Percentiles rank a stretch among this genome's conserved stretches.
Evolutionary conservation across 768 basidiomycete species (phyloP).

Genomic region (Rhizopogon rudus): DNA sequence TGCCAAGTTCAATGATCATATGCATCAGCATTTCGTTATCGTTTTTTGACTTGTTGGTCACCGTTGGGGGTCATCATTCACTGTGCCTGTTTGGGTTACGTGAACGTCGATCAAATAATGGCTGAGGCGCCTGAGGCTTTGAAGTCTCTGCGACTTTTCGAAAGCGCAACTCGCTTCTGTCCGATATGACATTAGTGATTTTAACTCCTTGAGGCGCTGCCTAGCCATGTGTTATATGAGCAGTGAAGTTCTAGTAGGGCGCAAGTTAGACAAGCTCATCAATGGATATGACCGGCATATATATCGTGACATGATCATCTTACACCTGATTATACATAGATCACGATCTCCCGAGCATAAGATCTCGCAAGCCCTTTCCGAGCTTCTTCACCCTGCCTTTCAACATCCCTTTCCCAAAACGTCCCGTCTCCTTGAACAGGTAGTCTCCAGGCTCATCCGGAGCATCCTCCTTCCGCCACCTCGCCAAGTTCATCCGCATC

Average conservation of each 20-base stretch:
- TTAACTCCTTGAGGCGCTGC: too few species aligned
- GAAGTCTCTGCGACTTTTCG: too few species aligned
- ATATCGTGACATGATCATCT: not conserved
- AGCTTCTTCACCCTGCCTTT: conserved; percentile 24
- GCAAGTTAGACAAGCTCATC: not conserved
- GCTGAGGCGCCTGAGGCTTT: too few species aligned
- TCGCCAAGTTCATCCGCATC: conserved; percentile 49
- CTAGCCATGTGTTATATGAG: too few species aligned
- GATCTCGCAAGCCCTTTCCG: conserved; percentile 26
- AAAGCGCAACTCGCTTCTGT: too few species aligned
- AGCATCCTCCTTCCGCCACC: conserved; percentile 26
- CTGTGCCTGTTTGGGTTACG: too few species aligned
- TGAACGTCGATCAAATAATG: too few species aligned
- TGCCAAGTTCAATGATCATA: too few species aligned
- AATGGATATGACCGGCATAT: not conserved
- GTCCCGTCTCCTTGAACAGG: conserved; percentile 23
- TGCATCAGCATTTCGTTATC: too few species aligned
- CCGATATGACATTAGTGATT: too few species aligned
- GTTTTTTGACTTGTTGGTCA: too few species aligned
- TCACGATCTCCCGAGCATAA: conserved; percentile 23
- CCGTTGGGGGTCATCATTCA: too few species aligned
- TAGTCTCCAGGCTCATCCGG: conserved; percentile 26
- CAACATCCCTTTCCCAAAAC: conserved; percentile 13
- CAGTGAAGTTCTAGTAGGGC: not conserved
- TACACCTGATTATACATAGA: not conserved